Percentiles rank a stretch among this genome's conserved stretches.
Conservation (phyloP, 257 asterid genomes). For the Solanum habrochaites region DNA sequence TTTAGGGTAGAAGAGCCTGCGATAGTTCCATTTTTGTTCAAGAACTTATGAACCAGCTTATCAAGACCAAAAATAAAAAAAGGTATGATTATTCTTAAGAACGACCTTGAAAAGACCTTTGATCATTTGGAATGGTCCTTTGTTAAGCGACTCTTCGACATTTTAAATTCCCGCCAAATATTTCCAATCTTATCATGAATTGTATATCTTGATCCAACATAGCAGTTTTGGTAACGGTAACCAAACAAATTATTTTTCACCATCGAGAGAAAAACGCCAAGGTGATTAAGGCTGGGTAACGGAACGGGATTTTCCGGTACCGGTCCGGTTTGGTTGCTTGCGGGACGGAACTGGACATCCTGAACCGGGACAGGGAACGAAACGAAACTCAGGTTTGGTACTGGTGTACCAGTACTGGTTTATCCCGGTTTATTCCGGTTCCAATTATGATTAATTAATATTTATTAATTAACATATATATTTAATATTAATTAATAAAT, state of each 20-base stretch:
- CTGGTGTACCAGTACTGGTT: no score
- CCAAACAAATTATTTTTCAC: not conserved
- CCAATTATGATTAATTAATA: no score
- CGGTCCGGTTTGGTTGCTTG: no score
- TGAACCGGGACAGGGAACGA: no score
- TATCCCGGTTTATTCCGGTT: no score
- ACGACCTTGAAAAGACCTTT: not conserved
- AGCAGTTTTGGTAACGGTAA: not conserved
- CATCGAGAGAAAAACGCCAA: not conserved
- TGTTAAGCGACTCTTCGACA: not conserved
- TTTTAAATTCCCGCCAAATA: not conserved
- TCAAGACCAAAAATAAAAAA: not conserved
- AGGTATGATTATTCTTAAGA: not conserved
- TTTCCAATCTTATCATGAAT: not conserved
- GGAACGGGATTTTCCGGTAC: no score
- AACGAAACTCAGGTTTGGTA: no score
- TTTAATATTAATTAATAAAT: no score
- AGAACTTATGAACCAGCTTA: not conserved
- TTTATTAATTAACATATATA: no score
- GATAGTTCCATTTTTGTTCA: not conserved
- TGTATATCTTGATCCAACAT: not conserved
- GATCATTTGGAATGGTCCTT: not conserved
- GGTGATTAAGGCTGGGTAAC: not conserved
- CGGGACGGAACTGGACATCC: no score
- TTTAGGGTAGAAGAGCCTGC: not conserved